These are phyloP conservation scores for Eremothecium cymbalariae DNA, from an alignment of 1,139 yeast genomes.

Conservation along the genomic window DNA sequence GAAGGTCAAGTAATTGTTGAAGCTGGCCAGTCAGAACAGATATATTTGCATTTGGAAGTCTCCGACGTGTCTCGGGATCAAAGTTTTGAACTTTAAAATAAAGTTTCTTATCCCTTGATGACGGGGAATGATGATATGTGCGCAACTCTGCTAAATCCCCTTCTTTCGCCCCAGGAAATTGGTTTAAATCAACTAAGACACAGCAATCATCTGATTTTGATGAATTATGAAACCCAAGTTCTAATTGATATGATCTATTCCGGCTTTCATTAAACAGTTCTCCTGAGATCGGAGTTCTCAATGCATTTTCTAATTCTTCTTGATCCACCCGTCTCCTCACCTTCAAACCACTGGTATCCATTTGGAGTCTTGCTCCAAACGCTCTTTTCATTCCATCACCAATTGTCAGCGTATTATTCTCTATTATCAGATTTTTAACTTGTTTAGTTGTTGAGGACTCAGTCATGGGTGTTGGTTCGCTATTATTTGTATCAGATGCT, in stretches of 20 bases:
- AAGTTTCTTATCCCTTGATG: conserved; percentile 31
- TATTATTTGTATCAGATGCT: conserved; percentile 2
- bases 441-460: neutral
- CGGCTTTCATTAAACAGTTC: conserved; percentile 2
- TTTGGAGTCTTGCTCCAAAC: conserved; percentile 8
- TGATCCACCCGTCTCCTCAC: neutral
- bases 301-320: conserved; percentile 1
- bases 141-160: conserved; percentile 73
- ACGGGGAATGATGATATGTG: conserved; percentile 26
- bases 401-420: conserved; percentile 12
- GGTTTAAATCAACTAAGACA: conserved; percentile 51
- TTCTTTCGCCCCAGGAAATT: conserved; percentile 50
- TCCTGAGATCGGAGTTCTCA: neutral
- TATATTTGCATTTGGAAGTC: conserved; percentile 34
- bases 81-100: conserved; percentile 40
- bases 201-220: conserved; percentile 46
- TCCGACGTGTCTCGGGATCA: conserved; percentile 30
- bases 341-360: conserved; percentile 9
- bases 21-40: conserved; percentile 60
- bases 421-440: conserved; percentile 9
- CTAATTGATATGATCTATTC: conserved; percentile 31
- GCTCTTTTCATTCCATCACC: conserved; percentile 7
- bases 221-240: conserved; percentile 69
- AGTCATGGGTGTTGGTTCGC: neutral
- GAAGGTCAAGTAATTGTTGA: conserved; percentile 53